Base-by-base conservation (phyloP, 192 early-diverging fungal genomes). In the Spizellomyces punctatus region DNA sequence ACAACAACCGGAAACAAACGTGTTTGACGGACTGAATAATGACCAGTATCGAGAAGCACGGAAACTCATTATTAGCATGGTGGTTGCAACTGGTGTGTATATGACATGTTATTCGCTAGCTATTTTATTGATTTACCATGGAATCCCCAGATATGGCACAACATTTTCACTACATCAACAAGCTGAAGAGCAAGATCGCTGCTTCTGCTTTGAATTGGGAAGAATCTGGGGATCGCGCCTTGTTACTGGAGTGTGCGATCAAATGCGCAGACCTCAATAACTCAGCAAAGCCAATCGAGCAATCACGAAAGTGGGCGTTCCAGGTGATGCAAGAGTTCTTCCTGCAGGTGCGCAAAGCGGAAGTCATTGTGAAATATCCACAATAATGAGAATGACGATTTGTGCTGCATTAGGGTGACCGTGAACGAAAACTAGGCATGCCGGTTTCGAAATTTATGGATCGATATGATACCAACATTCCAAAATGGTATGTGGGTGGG, bases 391-490 rank as follows among this genome's bases (percentile, higher is more conserved):
- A 36, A 36, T 36, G 27, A 36, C 27, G 27, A 3, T 36, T 21
- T 9, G 44, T 63, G 49, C 42, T 49, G 21, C 3, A 36, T 36
- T 60, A 86, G 80, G 86, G 86, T 16, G 86, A 88, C 56, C 58
- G 78, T 10, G 86, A 88, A 63, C 47, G 73, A 36, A 59, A 74
- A 19, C 59, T 82, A 9, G 86, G 86, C 8, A 45, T 88, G 21
- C 83, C 85, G 42, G 83, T 88, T 5, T 85, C 84, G 10, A 86
- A 82, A 73, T 88, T 88, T 65, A 87, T 87, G 85, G 86, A 88
- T 66, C 65, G 86, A 17, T 66, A 79, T 45, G 83, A 86, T 55
- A 83, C 83, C 43, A 84, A 83, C 56, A 80, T 88, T 55, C 76
- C 85, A 16, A 88, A 88, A 81, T 88, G 86, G 79, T 82, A 72